Evolutionary conservation across 2,329 filamentous ascomycete genomes (phyloP).

Genomic region (Aureobasidium subglaciale): DNA sequence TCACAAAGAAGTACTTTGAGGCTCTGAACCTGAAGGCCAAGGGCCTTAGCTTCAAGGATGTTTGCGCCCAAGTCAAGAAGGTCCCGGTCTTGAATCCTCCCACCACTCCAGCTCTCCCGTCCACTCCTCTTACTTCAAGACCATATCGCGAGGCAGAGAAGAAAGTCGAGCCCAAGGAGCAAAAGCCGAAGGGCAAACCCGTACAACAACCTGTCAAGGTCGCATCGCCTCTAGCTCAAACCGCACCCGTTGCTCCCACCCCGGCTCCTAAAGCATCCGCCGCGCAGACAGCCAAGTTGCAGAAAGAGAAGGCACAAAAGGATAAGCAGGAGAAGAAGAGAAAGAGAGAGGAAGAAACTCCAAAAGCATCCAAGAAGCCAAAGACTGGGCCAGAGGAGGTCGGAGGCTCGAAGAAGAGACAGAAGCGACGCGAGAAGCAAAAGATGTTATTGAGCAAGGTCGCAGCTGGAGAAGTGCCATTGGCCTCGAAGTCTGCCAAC

Average conservation of each 20-base stretch:
- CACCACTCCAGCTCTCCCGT: neutral
- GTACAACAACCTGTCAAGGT: neutral
- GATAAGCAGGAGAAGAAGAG: constrained; percentile 10
- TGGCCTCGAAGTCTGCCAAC: neutral
- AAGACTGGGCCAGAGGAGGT: neutral
- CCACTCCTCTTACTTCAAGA: neutral
- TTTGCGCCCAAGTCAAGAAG: constrained; percentile 3
- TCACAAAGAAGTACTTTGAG: constrained; percentile 1
- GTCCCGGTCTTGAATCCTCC: neutral
- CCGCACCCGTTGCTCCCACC: neutral
- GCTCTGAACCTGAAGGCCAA: neutral
- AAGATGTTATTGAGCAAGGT: neutral
- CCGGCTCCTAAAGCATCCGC: too few relatives aligned
- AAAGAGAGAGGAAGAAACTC: neutral
- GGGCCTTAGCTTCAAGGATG: constrained; percentile 8
- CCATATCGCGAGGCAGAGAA: neutral
- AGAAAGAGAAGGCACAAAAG: constrained; percentile 1
- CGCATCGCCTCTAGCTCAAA: neutral
- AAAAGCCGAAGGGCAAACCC: neutral
- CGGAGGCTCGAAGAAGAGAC: neutral
- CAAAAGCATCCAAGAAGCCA: neutral
- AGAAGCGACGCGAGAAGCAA: neutral
- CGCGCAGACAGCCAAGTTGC: too few relatives aligned
- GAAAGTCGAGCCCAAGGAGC: neutral
- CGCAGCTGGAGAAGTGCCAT: neutral